phyloP scores from a whole-genome alignment of 1,139 yeast genomes.

The Blastobotrys aristatus region DNA sequence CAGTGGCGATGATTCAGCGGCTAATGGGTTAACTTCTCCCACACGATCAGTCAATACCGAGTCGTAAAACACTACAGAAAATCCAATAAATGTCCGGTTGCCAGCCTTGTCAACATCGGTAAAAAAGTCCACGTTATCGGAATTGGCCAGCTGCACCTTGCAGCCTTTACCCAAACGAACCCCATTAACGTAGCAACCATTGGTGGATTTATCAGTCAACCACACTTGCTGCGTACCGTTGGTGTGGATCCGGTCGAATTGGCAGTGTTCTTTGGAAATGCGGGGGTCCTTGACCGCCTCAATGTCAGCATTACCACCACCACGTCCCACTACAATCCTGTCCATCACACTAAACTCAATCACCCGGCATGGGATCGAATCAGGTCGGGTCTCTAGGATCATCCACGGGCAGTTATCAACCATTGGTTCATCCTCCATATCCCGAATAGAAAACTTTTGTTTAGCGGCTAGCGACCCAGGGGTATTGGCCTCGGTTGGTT shows the following conservation, averaged over 20 bases:
- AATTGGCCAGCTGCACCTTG: slow-evolving; percentile 56
- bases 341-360: slow-evolving; percentile 41
- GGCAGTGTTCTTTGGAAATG: slow-evolving; percentile 79
- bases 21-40: background rate
- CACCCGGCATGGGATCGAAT: slow-evolving; percentile 41
- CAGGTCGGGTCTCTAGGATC: slow-evolving; percentile 42
- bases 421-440: slow-evolving; percentile 21
- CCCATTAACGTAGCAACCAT: slow-evolving; percentile 69
- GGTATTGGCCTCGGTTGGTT: background rate
- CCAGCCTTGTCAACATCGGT: slow-evolving; percentile 16
- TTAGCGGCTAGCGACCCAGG: slow-evolving; percentile 1
- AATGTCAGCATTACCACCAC: slow-evolving; percentile 16
- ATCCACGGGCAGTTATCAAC: slow-evolving; percentile 47
- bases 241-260: slow-evolving; percentile 49
- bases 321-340: slow-evolving; percentile 33
- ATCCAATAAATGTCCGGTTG: slow-evolving; percentile 10
- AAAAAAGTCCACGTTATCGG: slow-evolving; percentile 62
- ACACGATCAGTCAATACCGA: background rate
- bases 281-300: slow-evolving; percentile 57
- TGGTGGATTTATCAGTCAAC: slow-evolving; percentile 75
- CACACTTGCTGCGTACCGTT: slow-evolving; percentile 54
- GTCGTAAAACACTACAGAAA: background rate
- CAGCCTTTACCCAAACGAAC: slow-evolving; percentile 54
- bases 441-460: slow-evolving; percentile 19
- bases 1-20: background rate